Conservation (phyloP, 805 yeast species). For the Starmerella apicola region DNA sequence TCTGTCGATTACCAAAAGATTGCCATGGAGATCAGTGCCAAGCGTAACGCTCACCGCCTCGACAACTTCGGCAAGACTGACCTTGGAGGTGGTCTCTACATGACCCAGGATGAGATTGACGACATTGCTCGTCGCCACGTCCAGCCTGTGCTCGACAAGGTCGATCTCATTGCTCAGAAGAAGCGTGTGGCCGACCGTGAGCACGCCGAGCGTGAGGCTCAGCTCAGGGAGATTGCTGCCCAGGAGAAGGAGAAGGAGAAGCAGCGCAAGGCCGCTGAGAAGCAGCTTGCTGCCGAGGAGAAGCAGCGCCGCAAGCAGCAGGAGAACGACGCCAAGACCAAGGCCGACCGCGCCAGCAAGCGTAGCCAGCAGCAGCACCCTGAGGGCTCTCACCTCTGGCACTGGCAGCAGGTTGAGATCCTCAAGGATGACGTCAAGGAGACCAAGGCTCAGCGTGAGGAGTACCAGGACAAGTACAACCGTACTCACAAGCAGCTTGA, state of each 20-base stretch:
- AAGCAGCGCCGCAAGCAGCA: conserved; percentile 11
- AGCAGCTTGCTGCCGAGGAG: conserved; percentile 25
- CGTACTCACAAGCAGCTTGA: conserved; percentile 14
- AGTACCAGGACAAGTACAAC: conserved; percentile 13
- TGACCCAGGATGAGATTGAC: conserved; percentile 65
- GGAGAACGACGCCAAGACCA: conserved; percentile 15
- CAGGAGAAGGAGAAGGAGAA: conserved; percentile 15
- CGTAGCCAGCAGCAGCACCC: conserved; percentile 14
- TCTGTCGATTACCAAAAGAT: conserved; percentile 52
- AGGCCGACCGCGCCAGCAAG: conserved; percentile 17
- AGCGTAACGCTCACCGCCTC: conserved; percentile 46
- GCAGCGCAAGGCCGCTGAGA: conserved; percentile 24
- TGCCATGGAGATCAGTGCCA: conserved; percentile 69
- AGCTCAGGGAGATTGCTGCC: conserved; percentile 26
- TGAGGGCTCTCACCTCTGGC: conserved; percentile 18
- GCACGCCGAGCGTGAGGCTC: conserved; percentile 30
- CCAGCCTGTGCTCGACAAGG: conserved; percentile 67
- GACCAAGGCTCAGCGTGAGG: conserved; percentile 18
- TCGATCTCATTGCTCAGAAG: conserved; percentile 52
- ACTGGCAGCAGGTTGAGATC: conserved; percentile 19
- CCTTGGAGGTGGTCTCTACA: conserved; percentile 78
- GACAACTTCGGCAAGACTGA: conserved; percentile 45
- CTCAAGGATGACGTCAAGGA: conserved; percentile 21
- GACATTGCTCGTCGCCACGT: conserved; percentile 69
- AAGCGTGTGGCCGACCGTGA: conserved; percentile 51